phyloP scores from a whole-genome alignment of 2,329 filamentous ascomycete genomes.

The Thielaviopsis populi region DNA sequence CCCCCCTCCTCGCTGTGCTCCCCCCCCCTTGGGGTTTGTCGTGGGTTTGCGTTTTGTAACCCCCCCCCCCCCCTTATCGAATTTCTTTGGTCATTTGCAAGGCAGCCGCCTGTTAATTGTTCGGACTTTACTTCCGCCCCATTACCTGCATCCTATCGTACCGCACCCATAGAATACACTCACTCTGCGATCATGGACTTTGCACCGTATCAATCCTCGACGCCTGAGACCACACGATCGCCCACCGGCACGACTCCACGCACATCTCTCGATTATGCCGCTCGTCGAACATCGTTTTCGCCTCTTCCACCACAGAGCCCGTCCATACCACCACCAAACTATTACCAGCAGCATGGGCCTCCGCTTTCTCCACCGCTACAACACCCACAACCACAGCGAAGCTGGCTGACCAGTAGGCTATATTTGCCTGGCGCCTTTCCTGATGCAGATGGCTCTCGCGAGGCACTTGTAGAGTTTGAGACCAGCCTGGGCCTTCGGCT shows the following conservation, averaged over 20 bases:
- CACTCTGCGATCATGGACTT: conserved; percentile 56
- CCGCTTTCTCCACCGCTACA: conserved; percentile 25
- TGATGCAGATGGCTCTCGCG: conserved; percentile 28
- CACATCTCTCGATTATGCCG: conserved; percentile 38
- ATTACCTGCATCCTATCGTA: neutral
- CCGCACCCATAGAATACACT: neutral
- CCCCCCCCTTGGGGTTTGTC: too few relatives aligned
- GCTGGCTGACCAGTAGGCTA: conserved; percentile 18
- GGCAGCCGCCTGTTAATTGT: neutral
- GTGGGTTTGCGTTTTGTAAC: too few relatives aligned
- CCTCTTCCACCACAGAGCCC: conserved; percentile 25
- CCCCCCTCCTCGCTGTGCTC: neutral
- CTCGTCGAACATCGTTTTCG: conserved; percentile 39
- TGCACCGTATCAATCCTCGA: conserved; percentile 88
- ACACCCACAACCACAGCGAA: conserved; percentile 29
- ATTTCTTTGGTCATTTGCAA: neutral
- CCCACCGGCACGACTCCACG: conserved; percentile 41
- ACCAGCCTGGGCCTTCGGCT: conserved; percentile 76
- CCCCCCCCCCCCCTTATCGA: neutral
- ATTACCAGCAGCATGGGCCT: conserved; percentile 22
- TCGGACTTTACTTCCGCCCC: neutral
- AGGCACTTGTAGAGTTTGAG: conserved; percentile 67
- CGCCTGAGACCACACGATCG: conserved; percentile 72
- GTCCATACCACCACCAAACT: conserved; percentile 10
- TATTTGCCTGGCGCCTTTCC: conserved; percentile 27